Evolutionary conservation across 176 grass and related monocot species (phyloP).

Genomic region (Phyllostachys edulis): DNA sequence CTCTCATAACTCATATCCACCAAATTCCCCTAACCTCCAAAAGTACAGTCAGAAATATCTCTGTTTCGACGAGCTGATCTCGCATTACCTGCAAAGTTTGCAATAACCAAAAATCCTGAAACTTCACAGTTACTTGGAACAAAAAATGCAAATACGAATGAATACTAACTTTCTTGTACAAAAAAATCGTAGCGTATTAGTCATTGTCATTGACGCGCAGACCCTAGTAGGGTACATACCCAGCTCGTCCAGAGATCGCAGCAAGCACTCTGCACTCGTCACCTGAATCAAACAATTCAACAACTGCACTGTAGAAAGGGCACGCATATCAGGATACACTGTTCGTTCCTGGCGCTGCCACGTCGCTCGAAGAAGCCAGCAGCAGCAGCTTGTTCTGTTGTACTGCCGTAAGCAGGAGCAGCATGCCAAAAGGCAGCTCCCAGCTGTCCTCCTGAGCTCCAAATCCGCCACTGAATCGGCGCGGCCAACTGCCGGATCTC

Average conservation of each 20-base stretch:
- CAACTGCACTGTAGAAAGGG: neutral
- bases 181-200: neutral
- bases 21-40: neutral
- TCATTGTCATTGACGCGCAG: neutral
- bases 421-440: neutral
- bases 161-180: neutral
- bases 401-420: neutral
- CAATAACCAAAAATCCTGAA: neutral
- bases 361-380: slow-evolving; percentile 8
- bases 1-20: neutral
- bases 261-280: neutral
- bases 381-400: neutral
- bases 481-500: neutral
- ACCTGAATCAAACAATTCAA: neutral
- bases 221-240: neutral
- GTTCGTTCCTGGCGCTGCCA: neutral
- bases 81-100: neutral
- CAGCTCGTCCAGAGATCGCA: neutral
- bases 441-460: neutral
- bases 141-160: neutral
- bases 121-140: neutral
- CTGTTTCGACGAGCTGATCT: neutral
- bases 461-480: slow-evolving; percentile 15
- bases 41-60: neutral
- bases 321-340: neutral